Conservation (phyloP, 495 filamentous ascomycete genomes). For the Collariella sp. region DNA sequence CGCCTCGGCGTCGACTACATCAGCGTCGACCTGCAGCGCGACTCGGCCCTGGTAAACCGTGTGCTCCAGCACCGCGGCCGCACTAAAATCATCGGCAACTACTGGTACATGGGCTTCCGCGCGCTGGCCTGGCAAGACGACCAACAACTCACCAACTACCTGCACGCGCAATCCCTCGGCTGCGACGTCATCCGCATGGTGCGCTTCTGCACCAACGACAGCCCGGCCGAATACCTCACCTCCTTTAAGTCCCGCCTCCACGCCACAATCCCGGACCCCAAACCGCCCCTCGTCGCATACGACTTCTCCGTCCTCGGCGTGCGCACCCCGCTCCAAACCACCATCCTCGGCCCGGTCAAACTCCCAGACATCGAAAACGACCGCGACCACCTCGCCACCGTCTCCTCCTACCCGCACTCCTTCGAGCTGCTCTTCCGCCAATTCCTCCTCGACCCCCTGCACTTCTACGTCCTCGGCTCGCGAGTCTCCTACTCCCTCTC, state of each 20-base stretch:
- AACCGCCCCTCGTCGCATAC: slow-evolving; percentile 59
- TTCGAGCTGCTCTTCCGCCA: slow-evolving; percentile 46
- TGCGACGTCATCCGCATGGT: slow-evolving; percentile 65
- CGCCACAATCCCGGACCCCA: slow-evolving; percentile 43
- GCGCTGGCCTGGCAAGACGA: slow-evolving; percentile 55
- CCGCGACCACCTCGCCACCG: slow-evolving; percentile 35
- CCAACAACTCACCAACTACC: slow-evolving; percentile 46
- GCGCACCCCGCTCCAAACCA: slow-evolving; percentile 58
- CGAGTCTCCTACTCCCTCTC: slow-evolving; percentile 68
- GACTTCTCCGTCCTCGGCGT: slow-evolving; percentile 62
- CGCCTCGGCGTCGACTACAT: slow-evolving; percentile 68
- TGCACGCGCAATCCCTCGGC: slow-evolving; percentile 50
- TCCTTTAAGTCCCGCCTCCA: slow-evolving; percentile 44
- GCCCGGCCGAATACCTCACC: slow-evolving; percentile 50
- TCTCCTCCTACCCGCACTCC: slow-evolving; percentile 42
- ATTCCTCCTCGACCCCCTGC: slow-evolving; percentile 53
- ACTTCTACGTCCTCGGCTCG: slow-evolving; percentile 68
- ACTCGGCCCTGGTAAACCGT: slow-evolving; percentile 41
- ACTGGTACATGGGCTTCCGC: slow-evolving; percentile 42
- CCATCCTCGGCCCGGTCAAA: slow-evolving; percentile 59
- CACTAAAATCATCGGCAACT: slow-evolving; percentile 69
- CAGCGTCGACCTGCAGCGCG: slow-evolving; percentile 54
- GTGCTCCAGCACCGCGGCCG: slow-evolving; percentile 52
- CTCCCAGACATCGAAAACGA: slow-evolving; percentile 53
- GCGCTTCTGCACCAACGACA: slow-evolving; percentile 49